A percentile compares a stretch with the other conserved stretches of the same genome.
phyloP scores from a whole-genome alignment of 495 filamentous ascomycete species.

The Bathelium albidoporum region DNA sequence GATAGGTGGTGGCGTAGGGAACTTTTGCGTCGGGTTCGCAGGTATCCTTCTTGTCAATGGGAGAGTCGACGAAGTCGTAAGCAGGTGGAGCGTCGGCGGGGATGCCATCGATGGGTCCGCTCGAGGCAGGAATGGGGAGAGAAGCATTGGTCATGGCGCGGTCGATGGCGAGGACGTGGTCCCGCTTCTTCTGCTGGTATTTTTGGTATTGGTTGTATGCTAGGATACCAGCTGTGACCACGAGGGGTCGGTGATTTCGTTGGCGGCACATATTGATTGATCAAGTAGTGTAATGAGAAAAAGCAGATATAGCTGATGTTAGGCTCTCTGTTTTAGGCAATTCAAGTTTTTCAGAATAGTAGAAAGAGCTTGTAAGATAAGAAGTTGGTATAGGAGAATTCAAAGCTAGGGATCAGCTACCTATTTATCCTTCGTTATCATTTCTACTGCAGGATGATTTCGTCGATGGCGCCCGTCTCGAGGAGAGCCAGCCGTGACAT shows the following conservation, averaged over 20 bases:
- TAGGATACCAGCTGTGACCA: neutral
- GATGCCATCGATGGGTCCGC: neutral
- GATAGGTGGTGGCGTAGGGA: neutral
- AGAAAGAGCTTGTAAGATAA: too few relatives aligned
- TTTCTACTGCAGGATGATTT: neutral
- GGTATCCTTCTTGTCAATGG: neutral
- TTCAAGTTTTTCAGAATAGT: too few relatives aligned
- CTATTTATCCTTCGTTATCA: neutral
- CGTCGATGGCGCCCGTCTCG: neutral
- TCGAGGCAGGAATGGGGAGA: neutral
- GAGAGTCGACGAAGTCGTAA: neutral
- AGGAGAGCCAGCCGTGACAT: neutral
- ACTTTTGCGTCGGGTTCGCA: neutral
- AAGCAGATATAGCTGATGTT: too few relatives aligned
- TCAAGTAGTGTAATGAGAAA: too few relatives aligned
- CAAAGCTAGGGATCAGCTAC: neutral
- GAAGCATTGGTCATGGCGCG: neutral
- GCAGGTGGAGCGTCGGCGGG: neutral
- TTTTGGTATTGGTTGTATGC: conserved; percentile 1
- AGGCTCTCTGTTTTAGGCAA: too few relatives aligned
- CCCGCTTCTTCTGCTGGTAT: neutral
- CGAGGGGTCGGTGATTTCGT: neutral
- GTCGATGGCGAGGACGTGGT: neutral
- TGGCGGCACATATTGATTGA: neutral
- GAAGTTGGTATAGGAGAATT: neutral